Conservation (phyloP, 345 rosid genomes). For the Boechera divaricarpa region DNA sequence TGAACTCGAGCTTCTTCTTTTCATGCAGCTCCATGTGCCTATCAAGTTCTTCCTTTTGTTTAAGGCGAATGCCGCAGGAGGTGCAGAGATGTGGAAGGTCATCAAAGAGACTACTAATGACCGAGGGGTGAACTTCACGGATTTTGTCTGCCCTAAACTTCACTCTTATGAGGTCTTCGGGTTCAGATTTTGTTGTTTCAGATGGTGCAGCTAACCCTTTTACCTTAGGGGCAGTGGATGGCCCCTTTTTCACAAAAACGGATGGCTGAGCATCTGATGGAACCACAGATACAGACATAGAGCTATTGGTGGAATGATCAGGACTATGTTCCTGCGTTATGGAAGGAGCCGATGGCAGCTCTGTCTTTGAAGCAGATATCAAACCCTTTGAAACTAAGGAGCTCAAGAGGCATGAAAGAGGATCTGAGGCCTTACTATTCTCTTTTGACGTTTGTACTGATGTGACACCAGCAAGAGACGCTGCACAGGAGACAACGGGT, state of each 20-base stretch:
- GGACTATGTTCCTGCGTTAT: conserved; percentile 50
- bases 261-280: conserved; percentile 45
- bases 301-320: conserved; percentile 46
- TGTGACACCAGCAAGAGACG: conserved; percentile 46
- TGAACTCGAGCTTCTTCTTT: conserved; percentile 49
- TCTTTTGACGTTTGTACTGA: conserved; percentile 50
- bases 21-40: conserved; percentile 84
- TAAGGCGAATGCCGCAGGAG: conserved; percentile 77
- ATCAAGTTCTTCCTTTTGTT: conserved; percentile 64
- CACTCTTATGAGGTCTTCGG: conserved; percentile 66
- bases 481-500: conserved; percentile 51
- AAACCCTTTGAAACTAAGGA: conserved; percentile 91
- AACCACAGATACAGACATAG: conserved; percentile 50
- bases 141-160: conserved; percentile 74
- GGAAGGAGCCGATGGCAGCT: conserved; percentile 50
- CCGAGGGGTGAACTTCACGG: conserved; percentile 76
- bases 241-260: conserved; percentile 48
- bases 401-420: conserved; percentile 81
- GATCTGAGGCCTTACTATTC: conserved; percentile 59
- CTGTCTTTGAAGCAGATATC: conserved; percentile 76
- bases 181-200: conserved; percentile 41
- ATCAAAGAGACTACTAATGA: conserved; percentile 66
- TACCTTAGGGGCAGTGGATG: conserved; percentile 48
- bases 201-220: conserved; percentile 43
- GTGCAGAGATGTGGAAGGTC: conserved; percentile 75